Evolutionary conservation across 2,329 filamentous ascomycete genomes (phyloP).

Genomic region (Fusarium sp.): DNA sequence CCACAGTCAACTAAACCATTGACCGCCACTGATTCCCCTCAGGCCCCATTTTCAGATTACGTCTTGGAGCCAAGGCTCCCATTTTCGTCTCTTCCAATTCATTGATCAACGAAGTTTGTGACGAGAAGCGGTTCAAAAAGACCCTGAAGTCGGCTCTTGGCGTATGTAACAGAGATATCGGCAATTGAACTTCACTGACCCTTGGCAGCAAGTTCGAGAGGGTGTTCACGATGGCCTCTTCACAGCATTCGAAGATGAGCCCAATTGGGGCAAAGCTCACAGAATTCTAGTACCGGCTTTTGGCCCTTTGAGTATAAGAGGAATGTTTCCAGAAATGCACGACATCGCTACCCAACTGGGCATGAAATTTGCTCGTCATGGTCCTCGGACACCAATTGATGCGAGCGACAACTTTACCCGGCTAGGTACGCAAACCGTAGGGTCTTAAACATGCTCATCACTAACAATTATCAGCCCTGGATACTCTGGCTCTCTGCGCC

Average conservation of each 20-base stretch:
- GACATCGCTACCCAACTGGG: slow-evolving; percentile 73
- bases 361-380: slow-evolving; percentile 74
- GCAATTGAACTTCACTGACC: not conserved
- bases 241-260: slow-evolving; percentile 62
- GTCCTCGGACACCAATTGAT: slow-evolving; percentile 64
- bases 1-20: not conserved
- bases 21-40: slow-evolving; percentile 3
- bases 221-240: slow-evolving; percentile 73
- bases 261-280: slow-evolving; percentile 75
- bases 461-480: slow-evolving; percentile 59
- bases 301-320: slow-evolving; percentile 72
- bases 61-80: slow-evolving; percentile 16
- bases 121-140: slow-evolving; percentile 74
- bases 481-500: slow-evolving; percentile 76
- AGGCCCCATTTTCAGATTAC: slow-evolving; percentile 38
- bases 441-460: too few relatives aligned
- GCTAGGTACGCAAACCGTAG: slow-evolving; percentile 47
- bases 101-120: slow-evolving; percentile 70
- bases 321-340: slow-evolving; percentile 76
- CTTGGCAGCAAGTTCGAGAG: slow-evolving; percentile 61
- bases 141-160: slow-evolving; percentile 58
- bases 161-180: slow-evolving; percentile 35
- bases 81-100: slow-evolving; percentile 63
- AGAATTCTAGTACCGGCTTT: slow-evolving; percentile 74
- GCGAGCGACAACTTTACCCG: slow-evolving; percentile 75